Evolutionary conservation across 306 rosid genomes (phyloP).

Genomic region (Amphicarpaea edgeworthii): DNA sequence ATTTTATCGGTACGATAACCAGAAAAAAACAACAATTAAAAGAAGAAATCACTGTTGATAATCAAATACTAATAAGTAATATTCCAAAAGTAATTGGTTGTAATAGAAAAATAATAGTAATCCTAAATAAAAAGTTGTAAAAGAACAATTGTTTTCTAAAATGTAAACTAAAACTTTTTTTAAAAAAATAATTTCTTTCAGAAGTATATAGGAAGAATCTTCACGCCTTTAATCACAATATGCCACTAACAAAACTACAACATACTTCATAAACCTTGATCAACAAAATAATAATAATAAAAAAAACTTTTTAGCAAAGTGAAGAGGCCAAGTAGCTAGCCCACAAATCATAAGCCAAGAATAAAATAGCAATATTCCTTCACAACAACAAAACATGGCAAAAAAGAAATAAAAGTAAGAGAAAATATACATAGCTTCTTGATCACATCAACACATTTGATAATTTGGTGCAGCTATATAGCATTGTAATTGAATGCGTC

Average conservation of each 20-base stretch:
- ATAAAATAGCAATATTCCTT: neutral
- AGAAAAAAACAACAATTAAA: neutral
- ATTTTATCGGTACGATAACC: neutral
- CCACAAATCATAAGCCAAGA: neutral
- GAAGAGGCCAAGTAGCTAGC: neutral
- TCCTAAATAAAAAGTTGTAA: neutral
- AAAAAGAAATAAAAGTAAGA: neutral
- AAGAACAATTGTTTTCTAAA: neutral
- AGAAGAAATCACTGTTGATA: neutral
- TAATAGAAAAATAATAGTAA: too few relatives aligned
- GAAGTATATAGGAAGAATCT: slow-evolving; percentile 5
- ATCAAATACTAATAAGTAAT: neutral
- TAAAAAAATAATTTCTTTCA: neutral
- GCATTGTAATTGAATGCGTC: neutral
- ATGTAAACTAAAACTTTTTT: neutral
- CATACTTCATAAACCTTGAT: neutral
- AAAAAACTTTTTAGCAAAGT: neutral
- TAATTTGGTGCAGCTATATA: slow-evolving; percentile 5
- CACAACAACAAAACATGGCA: neutral
- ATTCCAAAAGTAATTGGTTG: neutral
- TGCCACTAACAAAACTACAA: neutral
- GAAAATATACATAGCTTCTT: neutral
- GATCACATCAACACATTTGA: neutral
- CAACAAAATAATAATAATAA: neutral
- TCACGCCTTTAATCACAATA: neutral